A percentile compares a stretch with the other conserved stretches of the same genome.
Evolutionary conservation across 2,329 filamentous ascomycete genomes (phyloP).

Genomic region (Catunica adiposa): DNA sequence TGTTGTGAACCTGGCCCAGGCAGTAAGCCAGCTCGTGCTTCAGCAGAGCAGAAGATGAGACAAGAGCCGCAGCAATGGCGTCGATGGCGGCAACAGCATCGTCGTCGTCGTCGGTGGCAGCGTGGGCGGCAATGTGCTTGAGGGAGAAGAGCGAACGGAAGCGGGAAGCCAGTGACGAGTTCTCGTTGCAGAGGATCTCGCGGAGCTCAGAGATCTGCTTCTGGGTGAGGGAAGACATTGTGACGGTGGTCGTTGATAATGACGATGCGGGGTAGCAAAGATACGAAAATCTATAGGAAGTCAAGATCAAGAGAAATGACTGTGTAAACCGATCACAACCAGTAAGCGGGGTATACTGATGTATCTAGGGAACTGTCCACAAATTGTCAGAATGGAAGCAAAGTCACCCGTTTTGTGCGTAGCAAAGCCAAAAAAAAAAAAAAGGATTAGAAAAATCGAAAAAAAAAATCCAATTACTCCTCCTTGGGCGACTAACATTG

Average conservation of each 20-base stretch:
- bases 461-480: background rate
- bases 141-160: slow-evolving; percentile 96
- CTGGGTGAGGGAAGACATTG: slow-evolving; percentile 15
- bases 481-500: background rate
- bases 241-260: background rate
- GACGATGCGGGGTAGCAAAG: background rate
- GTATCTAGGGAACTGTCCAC: background rate
- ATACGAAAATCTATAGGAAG: background rate
- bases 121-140: slow-evolving; percentile 75
- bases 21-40: slow-evolving; percentile 98
- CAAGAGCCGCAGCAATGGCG: slow-evolving; percentile 77
- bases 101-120: slow-evolving; percentile 47
- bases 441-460: background rate
- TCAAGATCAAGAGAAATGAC: background rate
- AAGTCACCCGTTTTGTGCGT: background rate
- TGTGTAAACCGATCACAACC: background rate
- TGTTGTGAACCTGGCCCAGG: slow-evolving; percentile 74
- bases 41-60: slow-evolving; percentile 70
- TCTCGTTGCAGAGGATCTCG: slow-evolving; percentile 63
- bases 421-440: slow-evolving; percentile 1
- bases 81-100: slow-evolving; percentile 38
- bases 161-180: slow-evolving; percentile 65
- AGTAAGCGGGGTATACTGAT: slow-evolving; percentile 8
- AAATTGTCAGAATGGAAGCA: background rate
- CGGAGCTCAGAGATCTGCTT: slow-evolving; percentile 47